phyloP scores from a whole-genome alignment of 2,329 filamentous ascomycete genomes.

The Neonectria magnoliae region DNA sequence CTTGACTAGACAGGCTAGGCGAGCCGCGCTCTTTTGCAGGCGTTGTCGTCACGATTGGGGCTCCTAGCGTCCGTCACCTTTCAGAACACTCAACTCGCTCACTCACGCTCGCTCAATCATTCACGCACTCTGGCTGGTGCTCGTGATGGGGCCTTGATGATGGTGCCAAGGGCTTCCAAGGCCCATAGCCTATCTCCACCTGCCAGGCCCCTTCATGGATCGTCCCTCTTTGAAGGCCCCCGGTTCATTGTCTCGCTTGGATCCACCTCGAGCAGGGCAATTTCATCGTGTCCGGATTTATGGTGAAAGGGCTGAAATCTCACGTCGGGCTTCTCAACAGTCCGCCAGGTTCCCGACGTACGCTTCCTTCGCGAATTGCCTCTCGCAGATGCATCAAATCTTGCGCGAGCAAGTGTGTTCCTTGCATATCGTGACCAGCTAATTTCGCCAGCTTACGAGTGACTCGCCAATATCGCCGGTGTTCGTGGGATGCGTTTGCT shows the following conservation, averaged over 20 bases:
- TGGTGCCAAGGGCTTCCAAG: slow-evolving; percentile 15
- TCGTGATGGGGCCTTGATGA: slow-evolving; percentile 16
- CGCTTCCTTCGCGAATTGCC: slow-evolving; percentile 29
- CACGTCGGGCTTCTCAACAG: slow-evolving; percentile 14
- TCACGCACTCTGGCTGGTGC: background rate
- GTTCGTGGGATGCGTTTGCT: slow-evolving; percentile 29
- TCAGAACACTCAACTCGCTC: background rate
- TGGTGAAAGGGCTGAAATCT: slow-evolving; percentile 33
- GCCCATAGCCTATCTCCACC: slow-evolving; percentile 24
- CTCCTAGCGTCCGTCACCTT: background rate
- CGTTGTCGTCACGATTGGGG: slow-evolving; percentile 40
- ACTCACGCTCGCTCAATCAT: too few species aligned
- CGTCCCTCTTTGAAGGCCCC: slow-evolving; percentile 34
- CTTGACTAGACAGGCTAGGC: background rate
- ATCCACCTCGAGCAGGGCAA: slow-evolving; percentile 36
- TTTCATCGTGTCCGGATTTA: slow-evolving; percentile 26
- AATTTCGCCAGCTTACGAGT: slow-evolving; percentile 32
- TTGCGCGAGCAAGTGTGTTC: slow-evolving; percentile 17
- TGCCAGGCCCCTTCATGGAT: slow-evolving; percentile 40
- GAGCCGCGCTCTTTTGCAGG: background rate
- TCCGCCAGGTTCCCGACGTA: slow-evolving; percentile 20
- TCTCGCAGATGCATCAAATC: slow-evolving; percentile 14
- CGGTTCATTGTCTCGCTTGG: slow-evolving; percentile 31
- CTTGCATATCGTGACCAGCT: slow-evolving; percentile 20
- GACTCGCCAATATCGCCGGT: slow-evolving; percentile 5